Conservation (phyloP, 2,329 filamentous ascomycete genomes). For the Tolypocladium pustulatum region DNA sequence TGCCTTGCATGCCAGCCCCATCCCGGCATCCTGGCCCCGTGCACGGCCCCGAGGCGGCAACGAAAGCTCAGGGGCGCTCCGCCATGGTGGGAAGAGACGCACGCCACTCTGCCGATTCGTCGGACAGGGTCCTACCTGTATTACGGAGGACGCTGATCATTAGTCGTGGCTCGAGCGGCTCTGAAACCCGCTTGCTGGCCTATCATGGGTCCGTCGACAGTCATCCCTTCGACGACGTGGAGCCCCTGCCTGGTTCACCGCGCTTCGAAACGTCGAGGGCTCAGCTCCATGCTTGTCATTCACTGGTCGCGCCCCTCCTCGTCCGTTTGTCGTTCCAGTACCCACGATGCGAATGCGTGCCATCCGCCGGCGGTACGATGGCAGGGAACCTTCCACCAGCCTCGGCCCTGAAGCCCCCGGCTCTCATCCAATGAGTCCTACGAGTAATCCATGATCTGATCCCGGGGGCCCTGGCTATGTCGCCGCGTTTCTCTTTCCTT, state of each 20-base stretch:
- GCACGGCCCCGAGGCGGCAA: background rate
- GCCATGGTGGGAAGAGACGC: background rate
- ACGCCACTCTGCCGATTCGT: background rate
- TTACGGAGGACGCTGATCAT: no score
- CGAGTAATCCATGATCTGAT: slow-evolving; percentile 4
- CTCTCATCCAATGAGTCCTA: slow-evolving; percentile 5
- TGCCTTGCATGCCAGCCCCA: slow-evolving; percentile 1
- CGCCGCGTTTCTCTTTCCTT: slow-evolving; percentile 1
- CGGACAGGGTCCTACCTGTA: no score
- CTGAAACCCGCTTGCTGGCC: slow-evolving; percentile 7
- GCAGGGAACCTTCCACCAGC: background rate
- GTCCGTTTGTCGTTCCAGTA: background rate
- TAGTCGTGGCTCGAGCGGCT: slow-evolving; percentile 1
- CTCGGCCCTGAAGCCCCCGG: slow-evolving; percentile 1
- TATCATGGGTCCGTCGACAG: slow-evolving; percentile 4
- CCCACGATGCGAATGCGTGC: slow-evolving; percentile 5
- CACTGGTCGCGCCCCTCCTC: slow-evolving; percentile 2
- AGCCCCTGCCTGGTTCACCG: slow-evolving; percentile 1
- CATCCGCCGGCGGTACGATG: slow-evolving; percentile 1
- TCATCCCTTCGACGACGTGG: slow-evolving; percentile 5
- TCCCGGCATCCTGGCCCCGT: slow-evolving; percentile 2
- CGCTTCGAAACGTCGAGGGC: slow-evolving; percentile 6
- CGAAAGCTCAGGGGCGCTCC: background rate
- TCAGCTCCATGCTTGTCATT: slow-evolving; percentile 3
- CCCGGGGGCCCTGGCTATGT: slow-evolving; percentile 5